Base-by-base conservation (phyloP, 2,329 filamentous ascomycete species). In the Cordyceps cicadae region DNA sequence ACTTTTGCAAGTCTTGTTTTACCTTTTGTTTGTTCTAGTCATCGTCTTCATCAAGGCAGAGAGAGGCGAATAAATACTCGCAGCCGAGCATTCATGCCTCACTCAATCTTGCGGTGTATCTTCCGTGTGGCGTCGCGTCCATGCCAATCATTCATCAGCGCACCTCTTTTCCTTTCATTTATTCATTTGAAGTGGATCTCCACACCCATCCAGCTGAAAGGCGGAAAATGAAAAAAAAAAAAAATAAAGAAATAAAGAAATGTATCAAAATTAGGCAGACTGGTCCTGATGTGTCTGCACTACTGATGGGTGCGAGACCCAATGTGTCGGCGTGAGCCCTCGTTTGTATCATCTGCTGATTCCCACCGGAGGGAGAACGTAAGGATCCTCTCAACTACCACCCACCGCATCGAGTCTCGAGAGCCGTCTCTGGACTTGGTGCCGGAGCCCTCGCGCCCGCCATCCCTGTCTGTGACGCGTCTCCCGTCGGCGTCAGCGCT, bases 331-430 rank as follows among this genome's bases (percentile, higher is more conserved):
- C 58, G 50, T 5, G 60, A 61, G 15, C 53, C 48, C 26, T 61
- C 39, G 17, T 48, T 39, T n/a, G 39, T 46, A 11, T 61, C 60
- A 32, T 61, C 17, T 19, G 53, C 17, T 1, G 60, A 69, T 19
- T 75, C 73, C 66, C 71, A 71, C 15, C 69, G 67, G 43, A 75
- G 63, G 6, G 72, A 72, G 59, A 75, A 74, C 1, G 73, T 75
- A 34, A 75, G 62, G 45, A 70, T 73, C 17, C 73, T 68, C 62
- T 75, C 73, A 9, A 75, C 72, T 24, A 73, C 64, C 34, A 73
- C 70, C 73, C 73, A 75, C 60, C 73, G 68, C 71, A 74, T 71
- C 50, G 69, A 65, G 59, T 74, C 45, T 6, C 58, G 58, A 17
- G 58, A 54, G 26, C 57, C 45, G 8, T 32, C 41, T 37, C 29